These are phyloP conservation scores for Fusarium proliferatum DNA, from an alignment of 2,329 filamentous ascomycete genomes.

Conservation along the genomic window DNA sequence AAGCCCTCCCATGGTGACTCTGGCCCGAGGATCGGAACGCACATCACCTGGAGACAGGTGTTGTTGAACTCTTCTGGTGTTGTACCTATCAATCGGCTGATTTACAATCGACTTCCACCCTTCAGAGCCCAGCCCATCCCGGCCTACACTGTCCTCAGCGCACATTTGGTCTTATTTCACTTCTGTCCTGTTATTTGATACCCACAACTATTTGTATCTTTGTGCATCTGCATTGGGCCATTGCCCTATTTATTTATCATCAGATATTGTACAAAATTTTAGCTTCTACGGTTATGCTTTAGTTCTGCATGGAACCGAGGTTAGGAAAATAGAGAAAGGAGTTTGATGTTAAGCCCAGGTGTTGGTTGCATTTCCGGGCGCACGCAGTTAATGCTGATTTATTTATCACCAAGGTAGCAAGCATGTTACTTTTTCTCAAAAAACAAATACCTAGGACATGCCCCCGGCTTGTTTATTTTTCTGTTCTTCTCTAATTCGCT, in stretches of 20 bases:
- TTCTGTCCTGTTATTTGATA: slow-evolving; percentile 47
- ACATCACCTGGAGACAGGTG: slow-evolving; percentile 7
- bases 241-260: slow-evolving; percentile 15
- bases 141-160: slow-evolving; percentile 1
- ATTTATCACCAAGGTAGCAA: slow-evolving; percentile 24
- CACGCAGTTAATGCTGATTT: slow-evolving; percentile 21
- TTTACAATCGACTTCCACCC: neutral
- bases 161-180: slow-evolving; percentile 26
- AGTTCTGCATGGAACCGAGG: slow-evolving; percentile 17
- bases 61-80: neutral
- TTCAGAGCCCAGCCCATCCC: neutral
- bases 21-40: neutral
- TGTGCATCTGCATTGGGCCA: slow-evolving; percentile 16
- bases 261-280: slow-evolving; percentile 19
- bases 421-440: slow-evolving; percentile 1
- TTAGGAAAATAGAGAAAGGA: slow-evolving; percentile 32
- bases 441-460: slow-evolving; percentile 19
- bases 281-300: slow-evolving; percentile 18
- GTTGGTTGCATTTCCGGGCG: slow-evolving; percentile 19
- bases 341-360: neutral
- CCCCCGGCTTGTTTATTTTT: slow-evolving; percentile 4
- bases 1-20: neutral
- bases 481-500: neutral
- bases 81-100: neutral
- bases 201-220: slow-evolving; percentile 35